Evolutionary conservation across 106 monocot species (phyloP).

Genomic region (Iris macrosiphon): DNA sequence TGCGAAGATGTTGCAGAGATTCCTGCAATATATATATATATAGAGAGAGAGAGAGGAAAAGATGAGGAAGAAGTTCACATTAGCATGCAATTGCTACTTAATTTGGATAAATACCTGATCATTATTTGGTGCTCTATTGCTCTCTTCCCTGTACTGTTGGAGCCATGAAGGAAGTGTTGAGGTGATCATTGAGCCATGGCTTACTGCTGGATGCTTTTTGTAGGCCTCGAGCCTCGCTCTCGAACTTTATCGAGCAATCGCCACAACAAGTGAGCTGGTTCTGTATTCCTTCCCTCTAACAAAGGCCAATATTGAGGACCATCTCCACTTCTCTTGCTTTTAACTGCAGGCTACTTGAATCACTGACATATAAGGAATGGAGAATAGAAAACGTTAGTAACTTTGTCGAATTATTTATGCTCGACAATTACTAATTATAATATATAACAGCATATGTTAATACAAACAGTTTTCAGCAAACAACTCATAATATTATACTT

Average conservation of each 20-base stretch:
- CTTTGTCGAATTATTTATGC: no score
- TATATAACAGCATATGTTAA: no score
- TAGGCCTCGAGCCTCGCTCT: constrained; percentile 18
- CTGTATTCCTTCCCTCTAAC: constrained; percentile 6
- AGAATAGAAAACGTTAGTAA: no score
- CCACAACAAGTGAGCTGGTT: constrained; percentile 18
- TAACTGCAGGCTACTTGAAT: constrained; percentile 9
- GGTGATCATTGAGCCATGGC: constrained; percentile 4
- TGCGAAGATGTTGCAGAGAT: constrained; percentile 5
- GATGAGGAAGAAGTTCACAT: not conserved
- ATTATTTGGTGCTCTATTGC: constrained; percentile 2
- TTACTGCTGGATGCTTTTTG: constrained; percentile 1
- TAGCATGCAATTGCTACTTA: not conserved
- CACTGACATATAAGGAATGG: constrained; percentile 10
- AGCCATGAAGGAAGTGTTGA: constrained; percentile 56
- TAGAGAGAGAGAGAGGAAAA: not conserved
- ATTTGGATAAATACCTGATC: constrained; percentile 16
- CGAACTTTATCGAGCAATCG: constrained; percentile 22
- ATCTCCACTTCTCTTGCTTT: constrained; percentile 25
- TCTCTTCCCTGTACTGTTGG: constrained; percentile 32
- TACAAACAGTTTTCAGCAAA: no score
- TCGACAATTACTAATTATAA: no score
- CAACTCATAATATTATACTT: no score
- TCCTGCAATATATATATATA: not conserved
- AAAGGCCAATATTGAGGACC: constrained; percentile 15